Base-by-base conservation (phyloP, 2,329 filamentous ascomycete species). In the Sporothrix pseudoabietina region DNA sequence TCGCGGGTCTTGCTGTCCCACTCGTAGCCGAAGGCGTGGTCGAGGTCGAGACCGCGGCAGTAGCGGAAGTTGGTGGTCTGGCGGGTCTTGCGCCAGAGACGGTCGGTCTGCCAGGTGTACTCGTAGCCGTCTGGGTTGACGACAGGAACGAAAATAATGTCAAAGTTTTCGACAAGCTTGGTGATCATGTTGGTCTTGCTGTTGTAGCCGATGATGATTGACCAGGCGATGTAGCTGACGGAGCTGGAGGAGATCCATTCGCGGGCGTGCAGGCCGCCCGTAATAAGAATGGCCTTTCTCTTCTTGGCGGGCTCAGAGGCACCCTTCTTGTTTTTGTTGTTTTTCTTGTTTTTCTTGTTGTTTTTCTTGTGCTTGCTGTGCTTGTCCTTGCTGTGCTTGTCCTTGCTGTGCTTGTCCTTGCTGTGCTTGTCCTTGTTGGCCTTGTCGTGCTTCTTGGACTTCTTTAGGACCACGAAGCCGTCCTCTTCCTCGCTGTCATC, bases 221-320 rank as follows among this genome's bases (percentile, higher is more conserved):
- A 92, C 88, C 96, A 97, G 10, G 95, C 94, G 41, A 97, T 84
- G 78, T 97, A 98, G 78, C 92, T 97, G 71, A 97, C 93, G 0
- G 94, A 97, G 78, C 91, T 96, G 0, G 92, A 94, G 65, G 94
- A 93, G 76, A 99, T 97, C 96, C 96, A 99, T 84, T 99, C 96
- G 52, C 96, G 89, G 3, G 94, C 95, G 81, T 98, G 96, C n/a
- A 92, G 86, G 68, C 95, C 95, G 71, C 94, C 96, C 4, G 90
- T 90, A 26, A 99, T 85, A 69, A 78, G 76, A 19, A 81, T 80
- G 2, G 80, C 80, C 74, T 81, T 79, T 49, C 76, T 76, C 55
- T 73, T 70, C 19, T 66, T 55, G 44, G 22, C 4, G n/a, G 49
- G 68, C 19, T 54, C 39, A 12, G 71, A 52, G 4, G 72, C n/a